phyloP scores from a whole-genome alignment of 2,329 filamentous ascomycete species.

The Fusarium sp. region DNA sequence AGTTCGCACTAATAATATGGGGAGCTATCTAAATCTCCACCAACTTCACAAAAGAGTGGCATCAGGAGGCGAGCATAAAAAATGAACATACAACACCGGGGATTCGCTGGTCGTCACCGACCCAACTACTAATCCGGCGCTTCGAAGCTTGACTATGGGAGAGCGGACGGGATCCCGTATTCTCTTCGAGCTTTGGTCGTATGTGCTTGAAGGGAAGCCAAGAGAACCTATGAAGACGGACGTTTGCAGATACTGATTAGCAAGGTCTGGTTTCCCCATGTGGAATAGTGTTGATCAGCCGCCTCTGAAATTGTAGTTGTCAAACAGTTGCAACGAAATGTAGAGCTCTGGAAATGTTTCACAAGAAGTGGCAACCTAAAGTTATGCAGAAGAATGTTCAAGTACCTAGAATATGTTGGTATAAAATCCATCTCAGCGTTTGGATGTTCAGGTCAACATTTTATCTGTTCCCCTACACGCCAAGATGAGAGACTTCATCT shows the following conservation, averaged over 20 bases:
- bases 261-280: neutral
- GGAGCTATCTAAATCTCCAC: neutral
- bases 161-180: slow-evolving; percentile 27
- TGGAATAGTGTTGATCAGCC: neutral
- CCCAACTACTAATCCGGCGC: slow-evolving; percentile 29
- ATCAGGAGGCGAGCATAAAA: neutral
- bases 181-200: slow-evolving; percentile 24
- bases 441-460: neutral
- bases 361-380: neutral
- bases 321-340: neutral
- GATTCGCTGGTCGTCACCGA: slow-evolving; percentile 24
- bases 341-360: neutral
- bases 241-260: neutral
- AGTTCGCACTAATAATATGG: neutral
- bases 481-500: neutral
- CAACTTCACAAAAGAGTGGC: neutral
- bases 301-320: neutral
- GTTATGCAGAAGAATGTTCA: neutral
- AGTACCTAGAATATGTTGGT: neutral
- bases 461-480: neutral
- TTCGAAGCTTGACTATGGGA: slow-evolving; percentile 25
- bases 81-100: slow-evolving; percentile 20
- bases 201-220: neutral
- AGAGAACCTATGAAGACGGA: neutral
- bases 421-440: neutral